phyloP scores from a whole-genome alignment of 768 basidiomycete species.

The Amylocystis lapponica region DNA sequence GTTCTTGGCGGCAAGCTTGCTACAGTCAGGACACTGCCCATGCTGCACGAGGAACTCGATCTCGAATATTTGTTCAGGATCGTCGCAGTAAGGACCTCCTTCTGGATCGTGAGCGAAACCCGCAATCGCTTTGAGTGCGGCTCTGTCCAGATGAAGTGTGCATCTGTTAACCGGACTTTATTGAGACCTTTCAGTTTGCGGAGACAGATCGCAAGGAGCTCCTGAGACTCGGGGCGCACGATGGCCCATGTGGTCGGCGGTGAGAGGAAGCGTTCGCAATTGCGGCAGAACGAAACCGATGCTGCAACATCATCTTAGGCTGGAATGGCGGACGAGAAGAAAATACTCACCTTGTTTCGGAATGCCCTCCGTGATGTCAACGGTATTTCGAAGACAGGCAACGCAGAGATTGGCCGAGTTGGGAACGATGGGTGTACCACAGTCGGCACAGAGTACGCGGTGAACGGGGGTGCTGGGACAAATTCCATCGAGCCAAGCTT shows the following conservation, averaged over 20 bases:
- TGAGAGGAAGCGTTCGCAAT: constrained; percentile 93
- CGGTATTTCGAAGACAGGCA: constrained; percentile 80
- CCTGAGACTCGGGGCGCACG: constrained; percentile 85
- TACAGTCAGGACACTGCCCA: constrained; percentile 92
- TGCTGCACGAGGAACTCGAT: constrained; percentile 93
- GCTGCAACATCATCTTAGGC: constrained; percentile 37
- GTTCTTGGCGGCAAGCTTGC: constrained; percentile 94
- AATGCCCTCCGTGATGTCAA: constrained; percentile 98
- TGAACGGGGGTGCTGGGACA: constrained; percentile 66
- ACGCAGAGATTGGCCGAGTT: constrained; percentile 93
- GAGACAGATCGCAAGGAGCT: constrained; percentile 89
- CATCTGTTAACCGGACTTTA: constrained; percentile 95
- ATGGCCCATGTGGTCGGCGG: constrained; percentile 86
- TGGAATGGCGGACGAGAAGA: not conserved
- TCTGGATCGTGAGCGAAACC: constrained; percentile 95
- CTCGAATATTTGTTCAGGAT: constrained; percentile 98
- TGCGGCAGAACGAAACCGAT: constrained; percentile 87
- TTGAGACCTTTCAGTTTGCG: constrained; percentile 92
- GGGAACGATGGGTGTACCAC: constrained; percentile 86
- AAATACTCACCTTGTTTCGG: constrained; percentile 77
- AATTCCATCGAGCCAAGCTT: constrained; percentile 83
- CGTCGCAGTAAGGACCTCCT: constrained; percentile 93
- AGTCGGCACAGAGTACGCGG: constrained; percentile 85
- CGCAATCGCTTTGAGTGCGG: constrained; percentile 92
- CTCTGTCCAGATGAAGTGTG: constrained; percentile 99